Percentiles rank a stretch among this genome's conserved stretches.
Evolutionary conservation across 495 filamentous ascomycete species (phyloP).

Genomic region (Penicillium nucicola): DNA sequence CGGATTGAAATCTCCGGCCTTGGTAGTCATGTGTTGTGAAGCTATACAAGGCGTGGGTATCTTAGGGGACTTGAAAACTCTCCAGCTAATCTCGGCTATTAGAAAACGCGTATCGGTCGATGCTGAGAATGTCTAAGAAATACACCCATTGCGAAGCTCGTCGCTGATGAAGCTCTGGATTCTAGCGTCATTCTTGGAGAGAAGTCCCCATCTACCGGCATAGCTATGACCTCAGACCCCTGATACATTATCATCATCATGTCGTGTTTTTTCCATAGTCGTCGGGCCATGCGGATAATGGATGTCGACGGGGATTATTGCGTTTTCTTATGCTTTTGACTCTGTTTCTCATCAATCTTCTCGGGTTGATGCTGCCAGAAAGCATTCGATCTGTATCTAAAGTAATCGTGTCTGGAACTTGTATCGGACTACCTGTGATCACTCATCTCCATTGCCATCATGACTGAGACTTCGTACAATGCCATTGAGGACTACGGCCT

Average conservation of each 20-base stretch:
- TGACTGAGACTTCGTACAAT: slow-evolving; percentile 45
- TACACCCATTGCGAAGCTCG: background rate
- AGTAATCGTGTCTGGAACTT: background rate
- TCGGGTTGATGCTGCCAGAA: background rate
- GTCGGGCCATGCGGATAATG: background rate
- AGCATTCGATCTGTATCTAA: background rate
- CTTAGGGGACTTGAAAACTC: background rate
- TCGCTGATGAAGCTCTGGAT: background rate
- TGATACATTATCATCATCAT: slow-evolving; percentile 28
- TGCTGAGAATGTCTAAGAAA: background rate
- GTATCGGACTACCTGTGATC: background rate
- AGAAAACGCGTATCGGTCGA: background rate
- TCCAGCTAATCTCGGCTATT: background rate
- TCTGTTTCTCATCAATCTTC: background rate
- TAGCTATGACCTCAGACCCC: slow-evolving; percentile 27
- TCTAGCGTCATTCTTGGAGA: slow-evolving; percentile 7
- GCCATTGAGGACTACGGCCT: slow-evolving; percentile 74
- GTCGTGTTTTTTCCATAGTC: slow-evolving; percentile 24
- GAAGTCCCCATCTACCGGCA: slow-evolving; percentile 8
- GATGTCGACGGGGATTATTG: background rate
- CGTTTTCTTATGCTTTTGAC: background rate
- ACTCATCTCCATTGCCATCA: background rate
- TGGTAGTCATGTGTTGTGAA: background rate
- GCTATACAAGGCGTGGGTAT: background rate
- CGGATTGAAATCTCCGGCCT: slow-evolving; percentile 16